phyloP scores from a whole-genome alignment of 768 basidiomycete species.

The Rhizopogon salebrosus region DNA sequence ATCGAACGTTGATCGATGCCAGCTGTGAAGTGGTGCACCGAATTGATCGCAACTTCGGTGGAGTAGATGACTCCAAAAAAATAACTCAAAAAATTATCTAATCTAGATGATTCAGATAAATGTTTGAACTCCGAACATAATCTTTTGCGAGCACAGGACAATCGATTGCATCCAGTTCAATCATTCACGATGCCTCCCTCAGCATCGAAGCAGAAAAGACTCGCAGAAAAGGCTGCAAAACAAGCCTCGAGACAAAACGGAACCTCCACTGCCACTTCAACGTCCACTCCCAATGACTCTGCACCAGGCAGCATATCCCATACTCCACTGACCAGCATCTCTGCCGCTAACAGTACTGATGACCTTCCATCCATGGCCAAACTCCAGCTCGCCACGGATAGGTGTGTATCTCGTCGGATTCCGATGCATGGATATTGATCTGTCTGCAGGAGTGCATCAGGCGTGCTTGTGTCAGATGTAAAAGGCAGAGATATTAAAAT shows the following conservation, averaged over 20 bases:
- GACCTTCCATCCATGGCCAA: slow-evolving; percentile 85
- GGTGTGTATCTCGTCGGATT: slow-evolving; percentile 38
- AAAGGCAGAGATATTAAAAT: slow-evolving; percentile 98
- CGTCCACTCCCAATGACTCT: slow-evolving; percentile 62
- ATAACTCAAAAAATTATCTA: background rate
- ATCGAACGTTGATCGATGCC: no score
- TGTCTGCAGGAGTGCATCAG: slow-evolving; percentile 69
- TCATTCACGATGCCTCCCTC: slow-evolving; percentile 60
- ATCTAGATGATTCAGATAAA: slow-evolving; percentile 22
- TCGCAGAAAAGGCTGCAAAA: slow-evolving; percentile 91
- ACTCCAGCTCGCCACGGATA: slow-evolving; percentile 83
- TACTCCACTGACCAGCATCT: slow-evolving; percentile 81
- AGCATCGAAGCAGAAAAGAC: slow-evolving; percentile 85
- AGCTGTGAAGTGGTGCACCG: no score
- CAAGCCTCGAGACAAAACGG: slow-evolving; percentile 53
- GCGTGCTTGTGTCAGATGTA: slow-evolving; percentile 87
- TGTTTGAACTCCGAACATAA: slow-evolving; percentile 13
- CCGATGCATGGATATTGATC: slow-evolving; percentile 3
- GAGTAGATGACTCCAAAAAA: no score
- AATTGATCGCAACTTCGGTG: no score
- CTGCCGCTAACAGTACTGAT: slow-evolving; percentile 75
- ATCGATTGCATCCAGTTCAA: slow-evolving; percentile 23
- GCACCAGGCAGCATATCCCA: slow-evolving; percentile 55
- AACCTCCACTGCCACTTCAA: slow-evolving; percentile 39
- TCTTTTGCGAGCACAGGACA: slow-evolving; percentile 6